These are phyloP conservation scores for Cladophialophora immunda DNA, from an alignment of 2,329 filamentous ascomycete genomes.

Conservation along the genomic window DNA sequence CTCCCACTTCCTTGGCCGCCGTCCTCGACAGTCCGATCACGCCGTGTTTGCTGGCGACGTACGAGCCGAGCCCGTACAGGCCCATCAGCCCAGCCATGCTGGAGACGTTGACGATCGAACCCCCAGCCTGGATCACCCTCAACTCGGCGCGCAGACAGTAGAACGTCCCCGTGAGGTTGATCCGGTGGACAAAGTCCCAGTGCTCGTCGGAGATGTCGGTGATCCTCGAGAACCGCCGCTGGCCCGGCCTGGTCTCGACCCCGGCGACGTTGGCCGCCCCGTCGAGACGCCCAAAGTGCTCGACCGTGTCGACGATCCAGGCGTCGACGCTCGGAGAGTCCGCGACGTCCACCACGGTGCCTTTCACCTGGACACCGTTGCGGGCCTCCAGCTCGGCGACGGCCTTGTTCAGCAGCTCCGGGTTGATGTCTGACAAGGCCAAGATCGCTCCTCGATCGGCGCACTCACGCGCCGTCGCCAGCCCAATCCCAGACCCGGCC, in stretches of 20 bases:
- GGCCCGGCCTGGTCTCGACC: not conserved
- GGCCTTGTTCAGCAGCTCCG: not conserved
- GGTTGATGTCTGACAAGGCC: not conserved
- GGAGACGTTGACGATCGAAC: not conserved
- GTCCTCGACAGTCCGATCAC: not conserved
- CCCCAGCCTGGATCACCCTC: not conserved
- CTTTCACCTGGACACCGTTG: not conserved
- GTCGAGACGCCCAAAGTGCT: not conserved
- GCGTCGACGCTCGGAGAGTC: not conserved
- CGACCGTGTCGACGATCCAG: not conserved
- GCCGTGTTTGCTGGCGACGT: not conserved
- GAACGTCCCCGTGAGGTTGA: not conserved
- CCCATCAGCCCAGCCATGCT: not conserved
- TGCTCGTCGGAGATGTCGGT: not conserved
- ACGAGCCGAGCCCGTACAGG: conserved; percentile 1
- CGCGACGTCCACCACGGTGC: not conserved
- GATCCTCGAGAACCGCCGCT: not conserved
- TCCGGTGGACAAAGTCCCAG: not conserved
- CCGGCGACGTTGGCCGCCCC: not conserved
- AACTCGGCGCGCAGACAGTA: not conserved
- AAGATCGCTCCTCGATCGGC: not conserved
- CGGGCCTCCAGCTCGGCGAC: not conserved
- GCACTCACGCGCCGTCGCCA: not conserved
- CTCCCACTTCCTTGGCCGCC: not conserved
- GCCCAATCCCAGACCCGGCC: not conserved